phyloP scores from a whole-genome alignment of 768 basidiomycete species.

The Leccinum disarticulatum region DNA sequence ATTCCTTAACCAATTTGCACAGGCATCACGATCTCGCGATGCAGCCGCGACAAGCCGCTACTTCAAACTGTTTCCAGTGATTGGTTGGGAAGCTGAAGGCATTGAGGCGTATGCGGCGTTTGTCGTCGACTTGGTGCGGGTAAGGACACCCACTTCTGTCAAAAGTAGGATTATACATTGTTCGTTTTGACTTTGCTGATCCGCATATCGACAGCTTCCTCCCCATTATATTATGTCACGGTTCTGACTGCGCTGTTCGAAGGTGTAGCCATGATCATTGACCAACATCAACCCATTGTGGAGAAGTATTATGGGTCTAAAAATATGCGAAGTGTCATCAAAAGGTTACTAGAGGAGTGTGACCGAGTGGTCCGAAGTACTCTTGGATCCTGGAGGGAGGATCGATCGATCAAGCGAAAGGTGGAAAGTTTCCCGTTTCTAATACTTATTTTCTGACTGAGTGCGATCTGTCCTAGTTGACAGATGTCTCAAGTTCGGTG shows the following conservation, averaged over 20 bases:
- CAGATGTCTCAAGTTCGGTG: constrained; percentile 46
- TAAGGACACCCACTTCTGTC: constrained; percentile 71
- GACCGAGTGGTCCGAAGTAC: constrained; percentile 79
- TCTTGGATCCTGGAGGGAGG: constrained; percentile 88
- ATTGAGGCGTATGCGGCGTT: constrained; percentile 91
- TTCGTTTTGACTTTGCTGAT: constrained; percentile 13
- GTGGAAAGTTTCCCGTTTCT: constrained; percentile 35
- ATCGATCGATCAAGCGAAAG: constrained; percentile 79
- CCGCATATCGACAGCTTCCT: constrained; percentile 61
- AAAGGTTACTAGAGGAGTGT: constrained; percentile 77
- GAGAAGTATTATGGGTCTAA: constrained; percentile 96
- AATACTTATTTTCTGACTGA: background rate
- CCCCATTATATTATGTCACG: constrained; percentile 88
- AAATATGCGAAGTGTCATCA: constrained; percentile 80
- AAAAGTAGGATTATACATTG: constrained; percentile 59
- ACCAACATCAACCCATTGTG: constrained; percentile 96
- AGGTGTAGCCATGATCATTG: constrained; percentile 91
- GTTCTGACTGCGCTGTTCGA: constrained; percentile 91
- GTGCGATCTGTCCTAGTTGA: constrained; percentile 37
- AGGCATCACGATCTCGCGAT: constrained; percentile 79
- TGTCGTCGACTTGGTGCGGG: constrained; percentile 85
- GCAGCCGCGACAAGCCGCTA: constrained; percentile 87
- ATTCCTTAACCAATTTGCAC: constrained; percentile 78
- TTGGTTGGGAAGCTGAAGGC: constrained; percentile 92
- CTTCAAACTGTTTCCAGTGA: constrained; percentile 95